These are phyloP conservation scores for Colletotrichum godetiae DNA, from an alignment of 2,329 filamentous ascomycete genomes.

Conservation along the genomic window DNA sequence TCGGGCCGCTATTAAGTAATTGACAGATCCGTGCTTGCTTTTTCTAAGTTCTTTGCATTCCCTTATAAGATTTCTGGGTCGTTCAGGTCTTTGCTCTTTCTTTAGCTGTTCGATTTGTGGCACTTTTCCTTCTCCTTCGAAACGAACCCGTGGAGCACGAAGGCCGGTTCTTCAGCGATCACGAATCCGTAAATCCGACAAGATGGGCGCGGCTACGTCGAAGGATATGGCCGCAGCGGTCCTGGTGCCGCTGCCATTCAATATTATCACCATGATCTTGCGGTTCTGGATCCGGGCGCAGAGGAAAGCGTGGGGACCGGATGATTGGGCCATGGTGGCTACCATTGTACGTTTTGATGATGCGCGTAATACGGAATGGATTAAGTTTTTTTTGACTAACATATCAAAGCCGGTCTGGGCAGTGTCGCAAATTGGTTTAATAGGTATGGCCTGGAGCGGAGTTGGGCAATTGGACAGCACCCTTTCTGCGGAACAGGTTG, in stretches of 20 bases:
- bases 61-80: conserved; percentile 13
- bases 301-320: conserved; percentile 32
- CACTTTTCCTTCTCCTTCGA: not conserved
- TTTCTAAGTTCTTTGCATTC: not conserved
- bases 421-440: conserved; percentile 14
- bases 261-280: conserved; percentile 15
- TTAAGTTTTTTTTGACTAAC: not conserved
- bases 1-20: conserved; percentile 24
- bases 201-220: conserved; percentile 30
- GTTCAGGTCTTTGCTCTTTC: not conserved
- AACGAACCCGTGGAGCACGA: conserved; percentile 9
- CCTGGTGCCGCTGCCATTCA: conserved; percentile 23
- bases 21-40: not conserved
- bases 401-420: conserved; percentile 18
- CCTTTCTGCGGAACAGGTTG: conserved; percentile 6
- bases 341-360: conserved; percentile 20
- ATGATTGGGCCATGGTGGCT: conserved; percentile 33
- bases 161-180: conserved; percentile 25
- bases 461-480: conserved; percentile 24
- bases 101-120: not conserved
- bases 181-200: not conserved
- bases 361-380: not conserved
- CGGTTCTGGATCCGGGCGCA: conserved; percentile 29
- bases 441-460: conserved; percentile 34
- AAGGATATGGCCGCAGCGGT: conserved; percentile 32